These are phyloP conservation scores for Sophora flavescens DNA, from an alignment of 306 rosid genomes.

Conservation along the genomic window DNA sequence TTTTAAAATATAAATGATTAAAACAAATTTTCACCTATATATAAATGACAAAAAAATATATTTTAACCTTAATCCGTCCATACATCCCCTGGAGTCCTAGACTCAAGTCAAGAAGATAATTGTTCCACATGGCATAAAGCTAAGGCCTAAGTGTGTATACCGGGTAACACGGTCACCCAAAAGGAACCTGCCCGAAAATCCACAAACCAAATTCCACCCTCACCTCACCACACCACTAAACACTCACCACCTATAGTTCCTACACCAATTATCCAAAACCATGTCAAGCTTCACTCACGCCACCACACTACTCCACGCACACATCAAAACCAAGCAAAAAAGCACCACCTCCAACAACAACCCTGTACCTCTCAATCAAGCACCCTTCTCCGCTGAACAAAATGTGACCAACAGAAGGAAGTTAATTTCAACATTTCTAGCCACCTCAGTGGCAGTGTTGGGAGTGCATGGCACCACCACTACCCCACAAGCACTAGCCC, in stretches of 20 bases:
- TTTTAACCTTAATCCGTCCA: no score
- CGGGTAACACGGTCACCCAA: constrained; percentile 52
- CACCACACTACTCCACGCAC: constrained; percentile 64
- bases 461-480: constrained; percentile 26
- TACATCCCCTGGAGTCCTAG: no score
- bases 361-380: constrained; percentile 24
- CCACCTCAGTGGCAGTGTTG: constrained; percentile 51
- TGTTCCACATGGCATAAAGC: constrained; percentile 56
- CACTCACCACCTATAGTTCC: not conserved
- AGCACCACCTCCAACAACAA: not conserved
- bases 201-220: constrained; percentile 33
- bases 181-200: constrained; percentile 44
- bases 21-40: no score
- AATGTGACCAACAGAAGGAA: constrained; percentile 58
- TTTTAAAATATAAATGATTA: no score
- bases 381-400: constrained; percentile 36
- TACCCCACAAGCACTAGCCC: constrained; percentile 57
- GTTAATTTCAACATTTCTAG: constrained; percentile 57
- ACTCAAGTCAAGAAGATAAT: constrained; percentile 39
- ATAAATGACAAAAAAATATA: no score
- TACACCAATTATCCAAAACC: constrained; percentile 42
- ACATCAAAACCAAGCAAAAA: constrained; percentile 52
- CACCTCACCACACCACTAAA: constrained; percentile 34
- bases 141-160: constrained; percentile 40
- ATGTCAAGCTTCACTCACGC: constrained; percentile 76